A percentile compares a stretch with the other conserved stretches of the same genome.
These are phyloP conservation scores for Ambrosiella cleistominuta DNA, from an alignment of 2,329 filamentous ascomycete species.

Conservation along the genomic window DNA sequence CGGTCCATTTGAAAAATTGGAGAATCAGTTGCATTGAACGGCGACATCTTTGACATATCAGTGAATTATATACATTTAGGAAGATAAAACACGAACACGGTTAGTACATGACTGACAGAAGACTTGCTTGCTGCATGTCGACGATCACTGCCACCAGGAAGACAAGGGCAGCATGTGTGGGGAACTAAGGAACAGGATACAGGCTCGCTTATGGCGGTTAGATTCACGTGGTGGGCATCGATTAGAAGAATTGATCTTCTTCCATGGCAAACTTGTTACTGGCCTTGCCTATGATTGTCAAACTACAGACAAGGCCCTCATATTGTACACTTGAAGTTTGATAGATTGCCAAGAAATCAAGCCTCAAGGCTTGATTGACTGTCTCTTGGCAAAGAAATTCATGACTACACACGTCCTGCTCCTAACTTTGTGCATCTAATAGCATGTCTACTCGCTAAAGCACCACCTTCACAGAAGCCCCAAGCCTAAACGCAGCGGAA, in stretches of 20 bases:
- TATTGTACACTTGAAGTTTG: background rate
- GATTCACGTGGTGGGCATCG: background rate
- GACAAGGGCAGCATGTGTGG: too few species aligned
- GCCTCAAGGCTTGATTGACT: background rate
- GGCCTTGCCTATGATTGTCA: background rate
- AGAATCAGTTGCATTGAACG: background rate
- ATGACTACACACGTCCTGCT: too few species aligned
- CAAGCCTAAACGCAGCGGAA: too few species aligned
- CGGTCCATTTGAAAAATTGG: background rate
- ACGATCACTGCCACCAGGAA: too few species aligned
- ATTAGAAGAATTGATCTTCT: background rate
- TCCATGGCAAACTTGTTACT: background rate
- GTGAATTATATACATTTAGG: background rate
- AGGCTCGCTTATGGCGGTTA: background rate
- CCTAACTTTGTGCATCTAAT: too few species aligned
- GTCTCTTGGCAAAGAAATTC: background rate
- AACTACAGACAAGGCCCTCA: background rate
- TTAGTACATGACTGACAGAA: too few species aligned
- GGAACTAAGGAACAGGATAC: too few species aligned
- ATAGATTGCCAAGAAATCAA: background rate
- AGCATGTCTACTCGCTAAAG: too few species aligned
- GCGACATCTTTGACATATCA: too few species aligned
- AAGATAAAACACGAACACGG: background rate
- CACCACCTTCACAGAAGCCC: too few species aligned
- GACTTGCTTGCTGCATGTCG: too few species aligned